These are phyloP conservation scores for Cornus suecica DNA, from an alignment of 148 eudicot genomes.

Conservation along the genomic window DNA sequence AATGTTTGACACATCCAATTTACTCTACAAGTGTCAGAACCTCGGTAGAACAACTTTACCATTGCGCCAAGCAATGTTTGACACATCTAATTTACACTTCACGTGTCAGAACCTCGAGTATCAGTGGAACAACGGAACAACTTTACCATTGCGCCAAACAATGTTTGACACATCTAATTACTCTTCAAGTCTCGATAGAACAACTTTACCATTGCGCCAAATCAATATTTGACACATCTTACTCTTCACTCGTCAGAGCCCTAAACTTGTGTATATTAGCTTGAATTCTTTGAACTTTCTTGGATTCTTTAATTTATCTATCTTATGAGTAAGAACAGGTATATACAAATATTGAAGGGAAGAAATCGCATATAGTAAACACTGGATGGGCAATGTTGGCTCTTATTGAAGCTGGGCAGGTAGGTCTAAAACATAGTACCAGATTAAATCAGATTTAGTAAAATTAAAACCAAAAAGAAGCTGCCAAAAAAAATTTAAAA, in stretches of 20 bases:
- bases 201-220: no score
- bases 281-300: neutral
- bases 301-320: neutral
- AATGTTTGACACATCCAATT: no score
- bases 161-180: no score
- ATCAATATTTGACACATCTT: no score
- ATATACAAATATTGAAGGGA: constrained; percentile 35
- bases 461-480: neutral
- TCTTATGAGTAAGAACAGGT: constrained; percentile 13
- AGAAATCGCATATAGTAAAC: constrained; percentile 33
- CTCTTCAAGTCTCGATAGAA: no score
- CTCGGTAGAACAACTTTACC: no score
- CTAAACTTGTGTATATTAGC: no score
- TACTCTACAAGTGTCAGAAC: no score
- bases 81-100: neutral
- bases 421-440: neutral
- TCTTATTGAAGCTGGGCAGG: constrained; percentile 42
- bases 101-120: no score
- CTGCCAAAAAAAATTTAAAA: neutral
- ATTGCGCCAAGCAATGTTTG: neutral
- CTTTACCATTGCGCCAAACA: no score
- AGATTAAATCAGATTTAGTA: neutral
- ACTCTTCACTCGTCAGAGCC: no score
- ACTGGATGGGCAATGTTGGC: constrained; percentile 45
- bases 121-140: no score